phyloP scores from a whole-genome alignment of 2,329 filamentous ascomycete genomes.

The Neospermospora avenae region DNA sequence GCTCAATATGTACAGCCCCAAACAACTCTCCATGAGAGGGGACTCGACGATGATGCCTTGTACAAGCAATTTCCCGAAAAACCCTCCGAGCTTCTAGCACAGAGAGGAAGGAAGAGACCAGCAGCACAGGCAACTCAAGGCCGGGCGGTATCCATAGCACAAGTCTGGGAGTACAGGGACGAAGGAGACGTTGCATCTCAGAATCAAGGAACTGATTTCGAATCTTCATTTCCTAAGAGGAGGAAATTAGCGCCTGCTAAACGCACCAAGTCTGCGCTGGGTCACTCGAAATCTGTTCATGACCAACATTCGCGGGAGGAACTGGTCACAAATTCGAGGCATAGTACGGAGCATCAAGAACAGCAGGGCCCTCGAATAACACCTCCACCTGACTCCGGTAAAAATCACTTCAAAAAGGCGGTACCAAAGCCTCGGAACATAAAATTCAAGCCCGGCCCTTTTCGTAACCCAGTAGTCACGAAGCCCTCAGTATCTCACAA shows the following conservation, averaged over 20 bases:
- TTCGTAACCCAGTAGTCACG: constrained; percentile 25
- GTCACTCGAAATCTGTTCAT: not conserved
- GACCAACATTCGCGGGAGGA: not conserved
- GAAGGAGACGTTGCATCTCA: constrained; percentile 20
- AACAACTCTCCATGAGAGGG: constrained; percentile 12
- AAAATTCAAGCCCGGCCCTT: constrained; percentile 17
- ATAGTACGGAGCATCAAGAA: not conserved
- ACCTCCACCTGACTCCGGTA: constrained; percentile 17
- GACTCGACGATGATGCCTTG: constrained; percentile 11
- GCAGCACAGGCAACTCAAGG: constrained; percentile 7
- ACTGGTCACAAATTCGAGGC: not conserved
- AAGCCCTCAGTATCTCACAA: constrained; percentile 19
- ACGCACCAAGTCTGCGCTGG: constrained; percentile 8
- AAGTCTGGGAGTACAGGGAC: constrained; percentile 20
- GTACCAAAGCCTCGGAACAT: not conserved
- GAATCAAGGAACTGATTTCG: constrained; percentile 4
- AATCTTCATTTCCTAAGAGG: constrained; percentile 16
- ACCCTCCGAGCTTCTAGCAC: not conserved
- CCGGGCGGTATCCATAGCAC: constrained; percentile 15
- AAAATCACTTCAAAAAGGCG: constrained; percentile 9
- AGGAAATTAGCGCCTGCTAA: constrained; percentile 18
- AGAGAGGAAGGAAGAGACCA: constrained; percentile 14
- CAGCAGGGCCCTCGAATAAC: constrained; percentile 14
- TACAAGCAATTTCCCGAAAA: constrained; percentile 18
- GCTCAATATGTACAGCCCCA: constrained; percentile 17